These are phyloP conservation scores for Phytophthora foliorum DNA, from an alignment of 352 stramenopile genomes.

Conservation along the genomic window DNA sequence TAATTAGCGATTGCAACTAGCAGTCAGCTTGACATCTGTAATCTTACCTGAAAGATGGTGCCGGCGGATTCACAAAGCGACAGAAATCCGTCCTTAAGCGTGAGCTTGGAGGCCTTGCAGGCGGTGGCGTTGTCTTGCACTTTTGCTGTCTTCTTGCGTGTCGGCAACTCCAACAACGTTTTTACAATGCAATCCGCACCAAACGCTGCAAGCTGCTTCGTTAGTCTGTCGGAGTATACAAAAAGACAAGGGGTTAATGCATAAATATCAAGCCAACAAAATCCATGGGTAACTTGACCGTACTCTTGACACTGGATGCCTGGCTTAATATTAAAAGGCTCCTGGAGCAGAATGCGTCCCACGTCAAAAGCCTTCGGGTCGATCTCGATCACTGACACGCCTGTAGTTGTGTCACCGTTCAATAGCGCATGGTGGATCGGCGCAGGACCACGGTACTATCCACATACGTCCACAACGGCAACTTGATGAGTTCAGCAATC, in stretches of 20 bases:
- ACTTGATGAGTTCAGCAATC: background rate
- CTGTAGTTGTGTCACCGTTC: conserved; percentile 78
- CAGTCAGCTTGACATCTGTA: background rate
- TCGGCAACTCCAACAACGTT: conserved; percentile 59
- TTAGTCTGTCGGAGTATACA: conserved; percentile 41
- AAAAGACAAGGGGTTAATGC: conserved; percentile 3
- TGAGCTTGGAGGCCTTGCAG: conserved; percentile 79
- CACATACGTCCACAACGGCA: conserved; percentile 2
- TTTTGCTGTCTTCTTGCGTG: conserved; percentile 53
- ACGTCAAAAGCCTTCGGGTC: conserved; percentile 87
- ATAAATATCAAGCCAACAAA: background rate
- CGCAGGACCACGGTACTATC: conserved; percentile 80
- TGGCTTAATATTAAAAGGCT: conserved; percentile 51
- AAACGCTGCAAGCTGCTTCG: conserved; percentile 56
- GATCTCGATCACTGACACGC: conserved; percentile 90
- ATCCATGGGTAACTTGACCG: background rate
- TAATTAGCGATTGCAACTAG: background rate
- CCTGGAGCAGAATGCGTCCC: conserved; percentile 77
- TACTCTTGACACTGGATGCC: conserved; percentile 66
- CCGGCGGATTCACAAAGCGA: conserved; percentile 57
- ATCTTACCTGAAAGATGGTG: conserved; percentile 66
- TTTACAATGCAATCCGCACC: conserved; percentile 79
- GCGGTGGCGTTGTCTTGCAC: conserved; percentile 66
- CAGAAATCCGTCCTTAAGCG: conserved; percentile 64
- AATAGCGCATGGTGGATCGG: conserved; percentile 90